Conservation (phyloP, 2,329 filamentous ascomycete genomes). For the Ceratocystis albifundus region DNA sequence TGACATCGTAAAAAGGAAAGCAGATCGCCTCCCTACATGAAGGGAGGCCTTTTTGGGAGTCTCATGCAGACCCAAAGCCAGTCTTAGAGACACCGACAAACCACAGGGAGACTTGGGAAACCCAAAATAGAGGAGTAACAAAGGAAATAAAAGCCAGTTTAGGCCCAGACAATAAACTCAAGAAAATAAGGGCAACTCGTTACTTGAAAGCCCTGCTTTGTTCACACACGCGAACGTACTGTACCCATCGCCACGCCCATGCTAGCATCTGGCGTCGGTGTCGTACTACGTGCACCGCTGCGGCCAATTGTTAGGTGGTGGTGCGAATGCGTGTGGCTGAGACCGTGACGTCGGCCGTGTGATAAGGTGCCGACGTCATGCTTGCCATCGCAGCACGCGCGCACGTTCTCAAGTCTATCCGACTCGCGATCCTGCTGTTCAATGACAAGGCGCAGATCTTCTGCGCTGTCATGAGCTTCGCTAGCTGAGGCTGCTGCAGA, state of each 20-base stretch:
- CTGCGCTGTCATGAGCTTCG: conserved; percentile 62
- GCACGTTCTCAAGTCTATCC: conserved; percentile 81
- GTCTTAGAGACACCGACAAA: too few species aligned
- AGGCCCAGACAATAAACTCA: not conserved
- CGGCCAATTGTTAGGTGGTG: conserved; percentile 12
- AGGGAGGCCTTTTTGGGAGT: too few species aligned
- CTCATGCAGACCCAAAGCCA: too few species aligned
- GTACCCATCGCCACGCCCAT: conserved; percentile 4
- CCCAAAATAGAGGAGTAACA: not conserved
- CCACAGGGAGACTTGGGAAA: not conserved
- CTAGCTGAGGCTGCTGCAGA: conserved; percentile 37
- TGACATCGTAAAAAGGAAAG: conserved; percentile 9
- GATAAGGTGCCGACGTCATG: conserved; percentile 56
- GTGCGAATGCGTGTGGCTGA: conserved; percentile 10
- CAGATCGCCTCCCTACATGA: too few species aligned
- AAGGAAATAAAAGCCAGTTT: not conserved
- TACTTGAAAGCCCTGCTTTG: too few species aligned
- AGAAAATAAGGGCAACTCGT: not conserved
- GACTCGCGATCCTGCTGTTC: conserved; percentile 65
- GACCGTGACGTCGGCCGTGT: conserved; percentile 10
- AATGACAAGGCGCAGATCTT: conserved; percentile 70
- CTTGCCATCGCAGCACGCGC: conserved; percentile 95
- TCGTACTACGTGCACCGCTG: conserved; percentile 8
- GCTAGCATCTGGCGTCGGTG: not conserved
- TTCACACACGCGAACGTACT: conserved; percentile 11